phyloP scores from a whole-genome alignment of 73 alveolate species.

The Blepharisma stoltei region DNA sequence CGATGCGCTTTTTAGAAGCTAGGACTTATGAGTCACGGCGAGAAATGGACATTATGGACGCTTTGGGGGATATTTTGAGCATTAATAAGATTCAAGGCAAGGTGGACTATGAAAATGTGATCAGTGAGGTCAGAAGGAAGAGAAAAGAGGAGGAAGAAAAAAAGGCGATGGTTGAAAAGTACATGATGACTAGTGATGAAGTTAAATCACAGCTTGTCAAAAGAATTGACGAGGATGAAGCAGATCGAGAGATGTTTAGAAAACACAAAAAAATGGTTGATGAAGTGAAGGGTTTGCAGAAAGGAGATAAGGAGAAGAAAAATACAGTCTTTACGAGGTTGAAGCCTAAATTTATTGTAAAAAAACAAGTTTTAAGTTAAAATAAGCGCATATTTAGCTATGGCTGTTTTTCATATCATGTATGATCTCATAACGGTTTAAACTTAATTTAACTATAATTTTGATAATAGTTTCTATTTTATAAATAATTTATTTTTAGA shows the following conservation, averaged over 20 bases:
- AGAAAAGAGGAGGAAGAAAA: constrained; percentile 34
- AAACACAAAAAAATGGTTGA: too few species aligned
- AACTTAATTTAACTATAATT: too few species aligned
- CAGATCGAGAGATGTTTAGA: neutral
- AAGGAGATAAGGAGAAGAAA: too few species aligned
- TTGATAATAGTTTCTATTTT: too few species aligned
- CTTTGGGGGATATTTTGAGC: constrained; percentile 88
- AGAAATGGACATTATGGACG: constrained; percentile 96
- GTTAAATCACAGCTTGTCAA: neutral
- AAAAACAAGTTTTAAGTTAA: too few species aligned
- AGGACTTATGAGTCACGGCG: constrained; percentile 94
- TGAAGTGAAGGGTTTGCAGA: too few species aligned
- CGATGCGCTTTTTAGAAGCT: constrained; percentile 94
- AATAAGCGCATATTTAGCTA: too few species aligned
- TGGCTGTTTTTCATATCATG: too few species aligned
- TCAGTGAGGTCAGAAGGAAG: constrained; percentile 39
- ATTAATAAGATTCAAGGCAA: constrained; percentile 83
- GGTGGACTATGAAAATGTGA: constrained; percentile 76
- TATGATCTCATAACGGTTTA: too few species aligned
- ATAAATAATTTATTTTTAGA: too few species aligned
- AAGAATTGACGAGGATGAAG: constrained; percentile 33
- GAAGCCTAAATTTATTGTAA: too few species aligned
- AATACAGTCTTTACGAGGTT: too few species aligned
- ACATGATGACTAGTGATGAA: neutral
- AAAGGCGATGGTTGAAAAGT: neutral